phyloP scores from a whole-genome alignment of 257 asterid genomes.

The Gynochthodes officinalis region DNA sequence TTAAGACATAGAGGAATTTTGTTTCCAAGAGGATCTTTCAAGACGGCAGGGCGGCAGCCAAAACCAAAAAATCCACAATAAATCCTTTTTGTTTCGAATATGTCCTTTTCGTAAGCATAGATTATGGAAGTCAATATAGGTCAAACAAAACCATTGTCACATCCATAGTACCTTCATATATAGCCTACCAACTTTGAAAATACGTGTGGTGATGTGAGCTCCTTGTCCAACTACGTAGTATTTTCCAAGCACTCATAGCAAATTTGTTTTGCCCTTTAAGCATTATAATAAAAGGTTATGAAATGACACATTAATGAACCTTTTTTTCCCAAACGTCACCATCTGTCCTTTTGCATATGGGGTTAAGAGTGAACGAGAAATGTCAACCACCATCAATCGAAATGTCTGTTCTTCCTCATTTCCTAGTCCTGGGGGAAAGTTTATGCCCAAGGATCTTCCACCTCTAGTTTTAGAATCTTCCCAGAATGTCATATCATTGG shows the following conservation, averaged over 20 bases:
- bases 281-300: not conserved
- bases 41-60: conserved; percentile 2
- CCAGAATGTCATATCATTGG: not conserved
- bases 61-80: not conserved
- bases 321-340: conserved; percentile 11
- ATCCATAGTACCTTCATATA: not conserved
- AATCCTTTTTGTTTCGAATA: not conserved
- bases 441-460: not conserved
- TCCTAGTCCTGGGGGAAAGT: not conserved
- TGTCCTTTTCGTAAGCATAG: not conserved
- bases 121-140: not conserved
- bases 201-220: not conserved
- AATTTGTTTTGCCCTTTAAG: not conserved
- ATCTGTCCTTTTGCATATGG: conserved; percentile 2
- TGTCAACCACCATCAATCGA: not conserved
- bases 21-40: not conserved
- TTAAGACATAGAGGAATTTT: not conserved
- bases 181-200: conserved; percentile 21
- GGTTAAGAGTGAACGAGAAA: conserved; percentile 5
- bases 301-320: not conserved
- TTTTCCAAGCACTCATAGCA: too few species aligned
- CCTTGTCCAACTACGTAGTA: not conserved
- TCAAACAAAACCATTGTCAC: conserved; percentile 9
- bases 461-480: not conserved
- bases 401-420: not conserved